Conservation (phyloP, 305 asterid genomes). For the Andrographis paniculata region DNA sequence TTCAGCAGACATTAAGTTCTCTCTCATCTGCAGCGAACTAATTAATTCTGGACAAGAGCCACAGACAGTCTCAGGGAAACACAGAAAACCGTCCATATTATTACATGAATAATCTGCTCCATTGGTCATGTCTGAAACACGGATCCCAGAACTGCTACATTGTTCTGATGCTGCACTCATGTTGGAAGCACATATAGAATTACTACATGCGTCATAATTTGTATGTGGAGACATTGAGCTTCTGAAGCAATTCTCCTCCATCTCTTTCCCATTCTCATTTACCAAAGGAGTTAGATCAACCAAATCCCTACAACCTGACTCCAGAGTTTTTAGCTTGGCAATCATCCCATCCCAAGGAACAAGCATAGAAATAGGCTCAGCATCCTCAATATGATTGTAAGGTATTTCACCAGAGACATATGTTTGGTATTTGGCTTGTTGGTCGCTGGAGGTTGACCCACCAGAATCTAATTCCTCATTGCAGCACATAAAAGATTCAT, state of each 20-base stretch:
- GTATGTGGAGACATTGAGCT: constrained; percentile 22
- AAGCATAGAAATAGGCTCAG: constrained; percentile 20
- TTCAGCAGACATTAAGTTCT: constrained; percentile 20
- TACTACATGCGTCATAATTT: constrained; percentile 20
- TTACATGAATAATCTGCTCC: constrained; percentile 22
- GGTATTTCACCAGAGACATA: constrained; percentile 25
- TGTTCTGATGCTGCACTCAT: constrained; percentile 25
- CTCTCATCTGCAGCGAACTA: constrained; percentile 22
- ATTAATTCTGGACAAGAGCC: constrained; percentile 16
- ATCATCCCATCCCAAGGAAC: constrained; percentile 17
- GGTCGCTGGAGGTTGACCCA: constrained; percentile 18
- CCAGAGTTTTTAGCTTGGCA: constrained; percentile 23
- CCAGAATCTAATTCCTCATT: constrained; percentile 25
- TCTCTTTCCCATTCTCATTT: constrained; percentile 18
- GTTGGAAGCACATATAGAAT: constrained; percentile 22
- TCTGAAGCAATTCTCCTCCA: constrained; percentile 16
- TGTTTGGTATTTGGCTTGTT: too few species aligned
- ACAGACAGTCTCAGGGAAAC: constrained; percentile 21
- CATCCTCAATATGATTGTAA: constrained; percentile 36
- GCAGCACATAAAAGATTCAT: constrained; percentile 23
- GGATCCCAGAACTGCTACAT: constrained; percentile 22
- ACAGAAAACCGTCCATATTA: constrained; percentile 22
- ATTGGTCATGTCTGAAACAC: constrained; percentile 23
- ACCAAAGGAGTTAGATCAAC: constrained; percentile 28
- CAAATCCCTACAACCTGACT: constrained; percentile 18